A percentile compares a stretch with the other conserved stretches of the same genome.
These are phyloP conservation scores for Penicillium waksmanii DNA, from an alignment of 495 filamentous ascomycete genomes.

Conservation along the genomic window DNA sequence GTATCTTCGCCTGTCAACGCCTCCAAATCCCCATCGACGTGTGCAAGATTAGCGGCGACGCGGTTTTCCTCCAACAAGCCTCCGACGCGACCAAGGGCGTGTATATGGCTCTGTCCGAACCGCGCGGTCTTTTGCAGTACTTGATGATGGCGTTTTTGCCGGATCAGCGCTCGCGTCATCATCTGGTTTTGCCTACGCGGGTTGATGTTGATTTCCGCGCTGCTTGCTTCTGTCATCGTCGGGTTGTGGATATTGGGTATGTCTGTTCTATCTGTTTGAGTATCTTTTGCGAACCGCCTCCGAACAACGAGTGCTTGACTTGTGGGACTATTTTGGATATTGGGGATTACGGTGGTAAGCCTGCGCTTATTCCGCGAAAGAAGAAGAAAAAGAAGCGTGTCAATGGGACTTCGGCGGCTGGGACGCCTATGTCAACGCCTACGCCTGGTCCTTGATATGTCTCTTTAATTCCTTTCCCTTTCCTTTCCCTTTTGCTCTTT, in stretches of 20 bases:
- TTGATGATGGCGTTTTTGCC: slow-evolving; percentile 94
- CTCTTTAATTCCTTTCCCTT: background rate
- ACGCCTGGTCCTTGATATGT: slow-evolving; percentile 44
- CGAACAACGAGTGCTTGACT: slow-evolving; percentile 78
- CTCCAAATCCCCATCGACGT: slow-evolving; percentile 88
- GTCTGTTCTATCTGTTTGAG: slow-evolving; percentile 96
- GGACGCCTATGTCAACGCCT: slow-evolving; percentile 47
- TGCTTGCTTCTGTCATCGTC: slow-evolving; percentile 94
- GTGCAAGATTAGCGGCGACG: slow-evolving; percentile 79
- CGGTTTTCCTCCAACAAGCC: slow-evolving; percentile 94
- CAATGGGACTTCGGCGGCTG: slow-evolving; percentile 46
- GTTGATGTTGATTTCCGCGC: slow-evolving; percentile 93
- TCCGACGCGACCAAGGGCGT: slow-evolving; percentile 87
- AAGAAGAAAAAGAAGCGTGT: slow-evolving; percentile 72
- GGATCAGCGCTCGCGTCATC: slow-evolving; percentile 66
- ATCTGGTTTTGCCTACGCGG: slow-evolving; percentile 76
- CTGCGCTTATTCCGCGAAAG: slow-evolving; percentile 73
- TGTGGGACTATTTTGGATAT: slow-evolving; percentile 83
- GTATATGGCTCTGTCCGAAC: slow-evolving; percentile 72
- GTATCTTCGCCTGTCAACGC: slow-evolving; percentile 89
- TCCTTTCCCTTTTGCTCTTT: background rate
- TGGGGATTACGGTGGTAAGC: slow-evolving; percentile 72
- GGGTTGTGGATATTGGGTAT: slow-evolving; percentile 87
- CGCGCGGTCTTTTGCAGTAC: slow-evolving; percentile 78
- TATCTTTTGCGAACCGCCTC: slow-evolving; percentile 71